These are phyloP conservation scores for Bolboschoenus planiculmis DNA, from an alignment of 176 grass and related monocot genomes.

Conservation along the genomic window DNA sequence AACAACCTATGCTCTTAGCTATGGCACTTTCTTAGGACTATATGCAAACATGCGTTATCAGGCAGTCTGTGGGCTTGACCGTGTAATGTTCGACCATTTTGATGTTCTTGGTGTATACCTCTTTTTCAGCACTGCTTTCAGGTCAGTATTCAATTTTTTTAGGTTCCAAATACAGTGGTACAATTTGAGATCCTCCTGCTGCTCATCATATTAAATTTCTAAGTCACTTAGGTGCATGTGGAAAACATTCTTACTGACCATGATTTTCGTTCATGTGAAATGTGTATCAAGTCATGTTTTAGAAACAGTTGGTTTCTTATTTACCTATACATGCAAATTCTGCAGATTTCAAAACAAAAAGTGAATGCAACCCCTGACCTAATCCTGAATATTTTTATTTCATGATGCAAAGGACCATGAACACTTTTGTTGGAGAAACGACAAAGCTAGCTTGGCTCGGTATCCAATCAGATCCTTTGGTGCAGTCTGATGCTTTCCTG, in stretches of 20 bases:
- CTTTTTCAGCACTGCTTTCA: constrained; percentile 75
- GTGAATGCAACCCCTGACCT: not conserved
- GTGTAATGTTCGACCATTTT: constrained; percentile 61
- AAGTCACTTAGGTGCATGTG: not conserved
- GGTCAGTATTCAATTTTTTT: constrained; percentile 34
- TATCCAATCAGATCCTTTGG: constrained; percentile 55
- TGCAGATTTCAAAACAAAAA: not conserved
- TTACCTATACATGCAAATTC: not conserved
- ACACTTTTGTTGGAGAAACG: constrained; percentile 73
- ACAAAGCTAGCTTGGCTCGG: constrained; percentile 81
- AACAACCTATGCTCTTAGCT: constrained; percentile 73
- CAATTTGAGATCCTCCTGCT: not conserved
- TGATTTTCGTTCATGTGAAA: not conserved
- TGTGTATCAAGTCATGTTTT: not conserved
- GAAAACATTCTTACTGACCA: not conserved
- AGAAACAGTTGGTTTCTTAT: not conserved
- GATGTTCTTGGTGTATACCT: constrained; percentile 88
- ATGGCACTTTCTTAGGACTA: constrained; percentile 88
- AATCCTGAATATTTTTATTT: constrained; percentile 4
- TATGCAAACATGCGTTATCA: constrained; percentile 92
- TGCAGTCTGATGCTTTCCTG: constrained; percentile 60
- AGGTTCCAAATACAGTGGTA: not conserved
- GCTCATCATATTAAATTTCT: not conserved
- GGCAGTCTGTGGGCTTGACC: constrained; percentile 70
- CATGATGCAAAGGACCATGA: constrained; percentile 55